A percentile compares a stretch with the other conserved stretches of the same genome.
Evolutionary conservation across 2,329 filamentous ascomycete genomes (phyloP).

Genomic region (Chaetomiaceae sp.): DNA sequence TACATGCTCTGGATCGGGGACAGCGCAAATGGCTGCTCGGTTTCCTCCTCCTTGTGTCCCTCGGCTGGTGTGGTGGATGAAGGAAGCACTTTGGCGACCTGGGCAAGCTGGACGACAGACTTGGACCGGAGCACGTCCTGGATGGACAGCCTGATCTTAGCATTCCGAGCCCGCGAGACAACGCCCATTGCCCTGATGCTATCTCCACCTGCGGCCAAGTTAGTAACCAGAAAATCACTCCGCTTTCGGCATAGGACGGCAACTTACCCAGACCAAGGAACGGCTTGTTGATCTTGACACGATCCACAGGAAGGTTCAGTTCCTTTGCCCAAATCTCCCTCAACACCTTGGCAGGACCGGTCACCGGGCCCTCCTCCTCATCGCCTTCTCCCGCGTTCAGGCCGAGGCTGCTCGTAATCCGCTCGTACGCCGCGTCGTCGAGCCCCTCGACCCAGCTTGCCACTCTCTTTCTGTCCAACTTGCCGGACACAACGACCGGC

Average conservation of each 20-base stretch:
- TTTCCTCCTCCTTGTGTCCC: not conserved
- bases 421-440: constrained; percentile 17
- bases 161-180: constrained; percentile 24
- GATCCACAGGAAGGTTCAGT: constrained; percentile 17
- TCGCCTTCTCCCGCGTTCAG: not conserved
- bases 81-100: constrained; percentile 18
- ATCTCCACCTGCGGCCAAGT: constrained; percentile 21
- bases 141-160: constrained; percentile 21
- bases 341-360: constrained; percentile 14
- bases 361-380: constrained; percentile 12
- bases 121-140: constrained; percentile 25
- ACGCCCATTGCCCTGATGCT: constrained; percentile 27
- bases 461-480: constrained; percentile 21
- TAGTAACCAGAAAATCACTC: not conserved
- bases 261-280: constrained; percentile 24
- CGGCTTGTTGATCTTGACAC: constrained; percentile 18
- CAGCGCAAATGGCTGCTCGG: constrained; percentile 17
- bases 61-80: not conserved
- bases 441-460: constrained; percentile 20
- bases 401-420: constrained; percentile 17
- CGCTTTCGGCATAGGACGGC: no score
- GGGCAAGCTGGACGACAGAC: constrained; percentile 22
- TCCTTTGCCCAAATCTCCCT: constrained; percentile 25
- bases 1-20: constrained; percentile 25
- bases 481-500: constrained; percentile 24